Conservation (phyloP, 768 basidiomycete species). For the Agrocybe pediades region DNA sequence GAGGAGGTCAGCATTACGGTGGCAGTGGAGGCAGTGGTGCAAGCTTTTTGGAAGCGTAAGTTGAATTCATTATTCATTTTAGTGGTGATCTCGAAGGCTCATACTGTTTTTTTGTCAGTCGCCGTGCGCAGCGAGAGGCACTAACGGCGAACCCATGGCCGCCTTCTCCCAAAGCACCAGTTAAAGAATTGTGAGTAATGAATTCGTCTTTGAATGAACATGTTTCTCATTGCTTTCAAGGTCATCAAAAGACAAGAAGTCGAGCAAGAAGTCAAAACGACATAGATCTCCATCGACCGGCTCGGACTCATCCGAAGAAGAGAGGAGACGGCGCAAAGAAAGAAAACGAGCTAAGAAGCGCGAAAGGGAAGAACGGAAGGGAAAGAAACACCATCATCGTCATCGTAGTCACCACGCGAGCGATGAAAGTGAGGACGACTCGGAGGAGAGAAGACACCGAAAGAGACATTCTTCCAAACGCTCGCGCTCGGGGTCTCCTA, state of each 20-base stretch:
- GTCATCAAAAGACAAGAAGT: conserved; percentile 56
- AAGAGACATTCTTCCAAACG: conserved; percentile 21
- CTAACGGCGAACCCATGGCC: conserved; percentile 76
- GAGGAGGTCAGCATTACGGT: conserved; percentile 25
- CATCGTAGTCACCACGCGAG: conserved; percentile 34
- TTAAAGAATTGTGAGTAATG: conserved; percentile 52
- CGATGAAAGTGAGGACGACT: conserved; percentile 40
- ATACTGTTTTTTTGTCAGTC: conserved; percentile 44
- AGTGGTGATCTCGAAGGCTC: not conserved
- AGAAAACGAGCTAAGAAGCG: conserved; percentile 54
- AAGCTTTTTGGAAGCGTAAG: conserved; percentile 74
- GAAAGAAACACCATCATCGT: conserved; percentile 29
- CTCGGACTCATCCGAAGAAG: conserved; percentile 55
- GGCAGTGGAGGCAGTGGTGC: conserved; percentile 19
- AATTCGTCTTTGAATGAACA: not conserved
- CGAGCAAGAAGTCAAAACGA: conserved; percentile 63
- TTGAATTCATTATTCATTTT: conserved; percentile 2
- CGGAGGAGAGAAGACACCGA: conserved; percentile 27
- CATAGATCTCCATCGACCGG: conserved; percentile 51
- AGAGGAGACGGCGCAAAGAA: conserved; percentile 63
- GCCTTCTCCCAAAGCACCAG: conserved; percentile 70
- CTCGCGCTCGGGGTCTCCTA: conserved; percentile 4
- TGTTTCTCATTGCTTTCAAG: conserved; percentile 32
- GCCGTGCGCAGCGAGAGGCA: conserved; percentile 65
- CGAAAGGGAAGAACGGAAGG: conserved; percentile 41